These are phyloP conservation scores for Geotrichum candidum DNA, from an alignment of 1,139 yeast genomes.

Conservation along the genomic window DNA sequence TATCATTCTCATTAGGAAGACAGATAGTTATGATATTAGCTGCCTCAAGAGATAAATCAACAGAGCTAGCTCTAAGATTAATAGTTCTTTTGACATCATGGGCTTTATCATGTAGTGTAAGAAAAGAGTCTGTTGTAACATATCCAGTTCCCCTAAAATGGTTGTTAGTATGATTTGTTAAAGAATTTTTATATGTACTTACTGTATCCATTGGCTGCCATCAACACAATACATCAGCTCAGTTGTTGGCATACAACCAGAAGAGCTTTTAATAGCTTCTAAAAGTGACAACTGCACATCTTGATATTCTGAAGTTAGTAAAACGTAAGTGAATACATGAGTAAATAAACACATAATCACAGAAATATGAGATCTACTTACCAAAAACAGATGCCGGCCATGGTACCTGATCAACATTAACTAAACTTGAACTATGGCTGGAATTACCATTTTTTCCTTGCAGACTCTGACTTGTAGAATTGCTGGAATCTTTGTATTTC, in stretches of 20 bases:
- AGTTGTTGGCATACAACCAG: not conserved
- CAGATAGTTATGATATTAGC: not conserved
- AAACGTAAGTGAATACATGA: not conserved
- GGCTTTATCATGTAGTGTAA: slow-evolving; percentile 8
- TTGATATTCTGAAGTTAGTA: not conserved
- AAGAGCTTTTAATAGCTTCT: not conserved
- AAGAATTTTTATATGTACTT: not conserved
- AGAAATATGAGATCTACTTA: too few relatives aligned
- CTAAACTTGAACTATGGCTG: too few relatives aligned
- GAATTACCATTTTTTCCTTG: not conserved
- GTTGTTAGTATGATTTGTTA: not conserved
- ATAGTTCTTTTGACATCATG: slow-evolving; percentile 3
- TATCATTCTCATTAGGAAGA: not conserved
- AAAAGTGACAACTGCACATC: not conserved
- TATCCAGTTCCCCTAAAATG: slow-evolving; percentile 4
- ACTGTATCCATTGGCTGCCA: slow-evolving; percentile 7
- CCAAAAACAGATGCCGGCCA: too few relatives aligned
- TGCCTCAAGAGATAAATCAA: not conserved
- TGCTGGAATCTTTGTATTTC: too few relatives aligned
- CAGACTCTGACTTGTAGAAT: too few relatives aligned
- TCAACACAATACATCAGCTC: slow-evolving; percentile 3
- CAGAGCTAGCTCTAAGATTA: slow-evolving; percentile 2
- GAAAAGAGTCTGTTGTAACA: slow-evolving; percentile 1
- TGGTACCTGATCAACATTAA: too few relatives aligned
- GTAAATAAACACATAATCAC: not conserved